These are phyloP conservation scores for Saturnispora ahearnii DNA, from an alignment of 805 yeast species.

Conservation along the genomic window DNA sequence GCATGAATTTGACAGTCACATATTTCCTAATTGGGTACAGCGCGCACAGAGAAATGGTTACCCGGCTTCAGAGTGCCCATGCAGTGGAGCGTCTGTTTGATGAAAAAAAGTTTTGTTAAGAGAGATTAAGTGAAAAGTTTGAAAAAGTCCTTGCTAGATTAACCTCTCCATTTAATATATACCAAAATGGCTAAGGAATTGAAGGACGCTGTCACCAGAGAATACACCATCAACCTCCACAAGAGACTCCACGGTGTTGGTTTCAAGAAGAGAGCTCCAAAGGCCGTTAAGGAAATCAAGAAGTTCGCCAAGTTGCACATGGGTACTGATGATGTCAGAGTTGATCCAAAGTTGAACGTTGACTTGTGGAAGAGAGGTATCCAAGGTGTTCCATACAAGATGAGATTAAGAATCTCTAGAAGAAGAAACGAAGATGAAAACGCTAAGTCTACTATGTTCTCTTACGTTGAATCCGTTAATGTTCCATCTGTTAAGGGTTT, in stretches of 20 bases:
- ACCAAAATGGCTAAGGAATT: constrained; percentile 47
- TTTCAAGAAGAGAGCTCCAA: constrained; percentile 99
- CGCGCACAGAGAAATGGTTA: not conserved
- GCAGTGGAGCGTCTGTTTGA: not conserved
- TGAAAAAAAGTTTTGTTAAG: not conserved
- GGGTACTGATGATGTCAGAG: constrained; percentile 98
- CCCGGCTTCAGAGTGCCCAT: not conserved
- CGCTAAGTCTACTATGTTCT: constrained; percentile 95
- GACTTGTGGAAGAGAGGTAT: constrained; percentile 99
- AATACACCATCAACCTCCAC: constrained; percentile 99
- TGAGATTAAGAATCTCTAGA: constrained; percentile 93
- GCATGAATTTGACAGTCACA: not conserved
- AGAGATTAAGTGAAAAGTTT: not conserved
- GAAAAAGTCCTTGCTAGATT: not conserved
- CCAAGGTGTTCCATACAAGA: constrained; percentile 97
- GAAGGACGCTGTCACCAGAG: constrained; percentile 99
- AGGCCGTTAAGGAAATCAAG: constrained; percentile 98
- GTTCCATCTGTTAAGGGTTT: constrained; percentile 96
- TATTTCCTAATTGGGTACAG: not conserved
- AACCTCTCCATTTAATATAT: not conserved
- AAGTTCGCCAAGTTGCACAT: constrained; percentile 97
- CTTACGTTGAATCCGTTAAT: constrained; percentile 94
- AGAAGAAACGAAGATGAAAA: constrained; percentile 99
- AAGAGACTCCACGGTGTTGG: constrained; percentile 97
- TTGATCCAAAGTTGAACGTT: constrained; percentile 97